Evolutionary conservation across 2,329 filamentous ascomycete genomes (phyloP), one percentile per base, ranked within the genome.

Genomic region (Didymosphaeria variabile): DNA sequence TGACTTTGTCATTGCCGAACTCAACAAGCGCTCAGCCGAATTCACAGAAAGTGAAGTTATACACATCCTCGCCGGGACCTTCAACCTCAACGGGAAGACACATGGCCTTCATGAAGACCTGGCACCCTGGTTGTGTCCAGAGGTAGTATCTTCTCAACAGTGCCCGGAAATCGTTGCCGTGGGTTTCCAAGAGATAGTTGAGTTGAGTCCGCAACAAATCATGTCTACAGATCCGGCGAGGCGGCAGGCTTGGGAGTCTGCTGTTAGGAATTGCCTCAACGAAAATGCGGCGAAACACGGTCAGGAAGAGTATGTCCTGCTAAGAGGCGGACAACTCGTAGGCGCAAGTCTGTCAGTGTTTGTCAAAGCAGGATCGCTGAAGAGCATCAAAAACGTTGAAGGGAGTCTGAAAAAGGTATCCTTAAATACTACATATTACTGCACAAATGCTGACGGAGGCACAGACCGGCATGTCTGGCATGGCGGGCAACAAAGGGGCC

Each of bases 101-200:
- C 83, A 89, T 60, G 93, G 94, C 3, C 85, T 93, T 26, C 85
- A 89, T 21, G 86, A 92, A 64, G 94, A 98, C 73, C 83, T 99
- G 13, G 90, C 91, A 0, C 84, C 90, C 1, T 99, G 95, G 95
- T 82, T 99, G 4, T 93, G 91, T 72, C 91, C 92, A 0, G 85
- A 87, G 5, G 77, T 87, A 3, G 83, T 87, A 52, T 69, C 78
- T 19, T 81, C 83, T n/a, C 79, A 84, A 47, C 81, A 85, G 50
- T 88, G 91, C 62, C 94, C 95, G 6, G 91, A 94, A 60, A 91
- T 99, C 40, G 89, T 97, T 55, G 93, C 91, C 8, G 90, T 97
- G 17, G 95, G 93, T 0, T 98, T 99, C 71, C 95, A 99, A 75
- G 95, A 99, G 78, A 98, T 99, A 64, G 95, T 99, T n/a, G 92